Base-by-base conservation (phyloP, 768 basidiomycete genomes). In the Aureoboletus auriporus region DNA sequence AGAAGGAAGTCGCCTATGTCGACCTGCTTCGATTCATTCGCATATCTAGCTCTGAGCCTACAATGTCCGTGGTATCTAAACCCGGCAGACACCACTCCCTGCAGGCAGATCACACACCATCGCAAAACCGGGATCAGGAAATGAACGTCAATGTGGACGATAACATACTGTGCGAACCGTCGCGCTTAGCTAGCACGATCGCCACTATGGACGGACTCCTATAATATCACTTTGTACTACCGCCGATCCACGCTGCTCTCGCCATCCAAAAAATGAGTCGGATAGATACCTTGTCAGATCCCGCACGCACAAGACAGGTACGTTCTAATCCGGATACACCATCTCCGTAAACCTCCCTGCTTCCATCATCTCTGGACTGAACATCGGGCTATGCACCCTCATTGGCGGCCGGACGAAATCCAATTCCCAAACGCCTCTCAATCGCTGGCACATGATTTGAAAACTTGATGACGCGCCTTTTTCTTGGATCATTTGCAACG, bases 381-480 rank as follows among this genome's bases (percentile, higher is more conserved):
- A 61, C 8, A 54, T 41, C 16, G 57, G 57, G 39, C 54, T 58
- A 17, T 51, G 55, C 45, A 52, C 39, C 16, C 45, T 49, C 53
- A 39, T 40, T 31, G 37, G 38, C 47, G 55, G 39, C 28, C 54
- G 56, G 29, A 70, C 60, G 23, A 65, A 61, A 48, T 84, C 83
- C 59, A 88, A 60, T 42, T 79, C 79, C 93, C 92, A 96, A 17
- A 81, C 76, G 28, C 75, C 70, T 51, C 76, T 73, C 47, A 96
- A 64, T 36, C 81, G 75, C 51, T 74, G 79, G 63, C 79, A 89
- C 27, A 92, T 72, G 43, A 79, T 75, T 66, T 83, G 87, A 72
- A 96, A 91, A 27, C 79, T 84, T 20, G 89, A 89, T 37, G 82
- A 72, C 14, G 93, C 85, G 5, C 95, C 95, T 65, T 84, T 93